Conservation (phyloP, 495 filamentous ascomycete genomes). For the Penicillium dipodomyicola region DNA sequence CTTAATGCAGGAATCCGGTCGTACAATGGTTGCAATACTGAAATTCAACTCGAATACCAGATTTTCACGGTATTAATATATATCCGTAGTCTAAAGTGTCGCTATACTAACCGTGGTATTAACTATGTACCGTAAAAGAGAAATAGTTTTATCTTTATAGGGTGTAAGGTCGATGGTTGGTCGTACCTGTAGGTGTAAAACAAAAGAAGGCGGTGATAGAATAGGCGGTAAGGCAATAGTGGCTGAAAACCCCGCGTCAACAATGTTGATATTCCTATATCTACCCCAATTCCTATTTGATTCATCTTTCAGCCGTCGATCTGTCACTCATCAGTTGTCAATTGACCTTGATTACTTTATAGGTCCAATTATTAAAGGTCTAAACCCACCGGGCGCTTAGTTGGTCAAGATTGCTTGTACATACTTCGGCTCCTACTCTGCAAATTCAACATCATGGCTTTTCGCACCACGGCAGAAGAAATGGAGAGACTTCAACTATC, state of each 20-base stretch:
- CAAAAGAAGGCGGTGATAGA: too few relatives aligned
- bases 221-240: too few relatives aligned
- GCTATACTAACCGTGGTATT: too few relatives aligned
- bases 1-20: too few relatives aligned
- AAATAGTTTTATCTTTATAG: too few relatives aligned
- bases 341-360: neutral
- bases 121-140: too few relatives aligned
- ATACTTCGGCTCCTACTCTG: slow-evolving; percentile 3
- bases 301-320: neutral
- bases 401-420: neutral
- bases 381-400: neutral
- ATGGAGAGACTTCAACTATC: slow-evolving; percentile 53
- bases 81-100: too few relatives aligned
- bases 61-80: too few relatives aligned
- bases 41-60: too few relatives aligned
- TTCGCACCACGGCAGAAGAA: slow-evolving; percentile 42
- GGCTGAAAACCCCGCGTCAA: slow-evolving; percentile 22
- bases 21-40: too few relatives aligned
- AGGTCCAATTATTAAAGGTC: neutral
- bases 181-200: too few relatives aligned
- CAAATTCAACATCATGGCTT: slow-evolving; percentile 31
- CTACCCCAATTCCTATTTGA: neutral
- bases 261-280: slow-evolving; percentile 22
- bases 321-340: neutral
- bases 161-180: too few relatives aligned